Percentiles rank a stretch among this genome's conserved stretches.
phyloP scores from a whole-genome alignment of 345 rosid species.

The Eucalyptus tenuipes region DNA sequence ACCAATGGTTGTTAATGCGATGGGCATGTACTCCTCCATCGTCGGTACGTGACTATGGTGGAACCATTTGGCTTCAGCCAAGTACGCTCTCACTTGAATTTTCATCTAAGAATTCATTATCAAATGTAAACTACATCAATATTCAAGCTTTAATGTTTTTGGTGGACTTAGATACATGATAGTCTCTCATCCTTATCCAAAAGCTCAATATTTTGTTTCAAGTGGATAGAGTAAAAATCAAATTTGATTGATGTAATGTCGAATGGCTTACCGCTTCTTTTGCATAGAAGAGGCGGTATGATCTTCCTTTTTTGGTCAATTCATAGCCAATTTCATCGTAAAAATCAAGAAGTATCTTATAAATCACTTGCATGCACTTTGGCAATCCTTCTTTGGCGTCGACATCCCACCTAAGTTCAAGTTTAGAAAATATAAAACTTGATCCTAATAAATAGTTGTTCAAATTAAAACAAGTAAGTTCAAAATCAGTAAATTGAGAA shows the following conservation, averaged over 20 bases:
- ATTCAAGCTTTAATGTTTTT: no score
- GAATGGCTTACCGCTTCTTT: background rate
- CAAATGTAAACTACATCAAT: background rate
- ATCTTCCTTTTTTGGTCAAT: background rate
- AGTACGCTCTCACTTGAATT: background rate
- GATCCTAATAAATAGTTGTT: background rate
- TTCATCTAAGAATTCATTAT: background rate
- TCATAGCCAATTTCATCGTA: background rate
- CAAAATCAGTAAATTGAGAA: no score
- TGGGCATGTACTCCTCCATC: conserved; percentile 8
- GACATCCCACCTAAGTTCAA: background rate
- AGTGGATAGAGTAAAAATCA: background rate
- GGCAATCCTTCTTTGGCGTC: background rate
- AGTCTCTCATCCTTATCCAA: no score
- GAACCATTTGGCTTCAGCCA: background rate
- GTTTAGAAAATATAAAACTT: background rate
- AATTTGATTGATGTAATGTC: background rate
- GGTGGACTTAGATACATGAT: no score
- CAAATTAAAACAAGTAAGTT: background rate
- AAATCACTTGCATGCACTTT: background rate
- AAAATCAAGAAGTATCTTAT: background rate
- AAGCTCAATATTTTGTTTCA: no score
- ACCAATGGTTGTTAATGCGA: background rate
- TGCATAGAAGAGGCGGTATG: background rate
- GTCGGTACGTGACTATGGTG: conserved; percentile 3